phyloP scores from a whole-genome alignment of 306 rosid genomes.

The cucumber (Cucumis sativus) region Cucumber_9930_V3 NC_026656.2:13876001-13876500 shows the following conservation, averaged over 20 bases:
- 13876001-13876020: background rate
- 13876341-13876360: slow-evolving; percentile 85
- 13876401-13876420: slow-evolving; percentile 89
- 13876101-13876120: slow-evolving; percentile 92
- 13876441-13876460: slow-evolving; percentile 98
- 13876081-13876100: slow-evolving; percentile 16
- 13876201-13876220: slow-evolving; percentile 82
- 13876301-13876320: slow-evolving; percentile 89
- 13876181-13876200: slow-evolving; percentile 85
- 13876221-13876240: slow-evolving; percentile 67
- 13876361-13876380: slow-evolving; percentile 95
- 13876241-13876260: slow-evolving; percentile 72
- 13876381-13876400: slow-evolving; percentile 84
- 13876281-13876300: slow-evolving; percentile 47
- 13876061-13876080: background rate
- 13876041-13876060: background rate
- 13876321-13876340: slow-evolving; percentile 81
- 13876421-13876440: slow-evolving; percentile 90
- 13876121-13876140: slow-evolving; percentile 81
- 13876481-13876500: slow-evolving; percentile 70
- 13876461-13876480: slow-evolving; percentile 90
- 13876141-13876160: slow-evolving; percentile 76
- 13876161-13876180: slow-evolving; percentile 75
- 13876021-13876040: background rate
- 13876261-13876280: slow-evolving; percentile 71